Evolutionary conservation across 441 rosid species (phyloP).

Genomic region (Dalechampia spathulata): DNA sequence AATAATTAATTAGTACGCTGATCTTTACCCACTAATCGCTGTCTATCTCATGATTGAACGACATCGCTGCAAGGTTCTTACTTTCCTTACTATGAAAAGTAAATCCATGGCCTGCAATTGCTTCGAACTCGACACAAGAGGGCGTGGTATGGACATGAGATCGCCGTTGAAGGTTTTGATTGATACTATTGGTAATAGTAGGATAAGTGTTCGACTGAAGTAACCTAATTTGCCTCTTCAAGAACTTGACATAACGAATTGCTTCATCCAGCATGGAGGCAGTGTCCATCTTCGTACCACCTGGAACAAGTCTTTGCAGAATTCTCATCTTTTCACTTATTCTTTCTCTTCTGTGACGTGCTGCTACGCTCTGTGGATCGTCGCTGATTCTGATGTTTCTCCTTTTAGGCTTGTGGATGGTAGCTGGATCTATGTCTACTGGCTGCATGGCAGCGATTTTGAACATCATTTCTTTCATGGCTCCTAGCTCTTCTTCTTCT

Average conservation of each 20-base stretch:
- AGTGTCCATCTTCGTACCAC: slow-evolving; percentile 82
- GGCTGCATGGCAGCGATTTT: slow-evolving; percentile 84
- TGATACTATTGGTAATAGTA: background rate
- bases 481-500: slow-evolving; percentile 50
- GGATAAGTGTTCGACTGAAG: slow-evolving; percentile 30
- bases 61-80: slow-evolving; percentile 1
- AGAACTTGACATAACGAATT: slow-evolving; percentile 81
- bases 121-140: slow-evolving; percentile 10
- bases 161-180: slow-evolving; percentile 23
- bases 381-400: slow-evolving; percentile 73
- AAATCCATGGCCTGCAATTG: slow-evolving; percentile 7
- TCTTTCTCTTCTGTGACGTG: slow-evolving; percentile 72
- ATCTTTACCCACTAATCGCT: slow-evolving; percentile 20
- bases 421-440: slow-evolving; percentile 70
- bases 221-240: slow-evolving; percentile 69
- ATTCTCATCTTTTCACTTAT: slow-evolving; percentile 85
- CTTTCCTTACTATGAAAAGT: slow-evolving; percentile 1
- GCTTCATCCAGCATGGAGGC: slow-evolving; percentile 92
- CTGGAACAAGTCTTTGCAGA: slow-evolving; percentile 76
- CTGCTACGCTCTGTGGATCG: slow-evolving; percentile 86
- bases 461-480: slow-evolving; percentile 90
- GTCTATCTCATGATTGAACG: slow-evolving; percentile 32
- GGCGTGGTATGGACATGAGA: slow-evolving; percentile 11
- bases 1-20: no score
- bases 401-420: slow-evolving; percentile 67